Evolutionary conservation across 1,139 yeast species (phyloP).

Genomic region (Pichia sp.): DNA sequence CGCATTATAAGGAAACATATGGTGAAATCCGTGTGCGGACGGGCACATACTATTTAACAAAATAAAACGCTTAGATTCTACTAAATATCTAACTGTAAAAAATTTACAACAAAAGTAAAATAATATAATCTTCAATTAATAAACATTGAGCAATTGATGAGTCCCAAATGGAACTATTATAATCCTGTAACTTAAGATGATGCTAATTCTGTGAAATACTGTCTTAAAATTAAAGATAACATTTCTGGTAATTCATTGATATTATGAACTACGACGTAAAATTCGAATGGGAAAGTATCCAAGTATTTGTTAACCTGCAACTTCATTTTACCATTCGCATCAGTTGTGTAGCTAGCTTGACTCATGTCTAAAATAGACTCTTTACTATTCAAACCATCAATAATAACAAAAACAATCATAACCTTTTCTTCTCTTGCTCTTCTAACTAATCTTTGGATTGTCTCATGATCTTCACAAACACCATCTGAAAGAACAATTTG

Average conservation of each 20-base stretch:
- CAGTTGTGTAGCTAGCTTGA: conserved; percentile 75
- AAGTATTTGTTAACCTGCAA: conserved; percentile 77
- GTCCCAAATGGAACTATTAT: no score
- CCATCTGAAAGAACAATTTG: conserved; percentile 94
- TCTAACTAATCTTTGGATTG: conserved; percentile 74
- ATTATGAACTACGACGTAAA: conserved; percentile 87
- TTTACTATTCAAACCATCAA: conserved; percentile 78
- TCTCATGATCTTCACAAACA: conserved; percentile 89
- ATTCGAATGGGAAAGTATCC: conserved; percentile 95
- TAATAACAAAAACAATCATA: conserved; percentile 91
- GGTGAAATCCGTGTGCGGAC: no score
- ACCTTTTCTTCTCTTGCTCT: conserved; percentile 87
- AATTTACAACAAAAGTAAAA: not conserved
- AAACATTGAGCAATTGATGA: not conserved
- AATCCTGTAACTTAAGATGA: conserved; percentile 9
- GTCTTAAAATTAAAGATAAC: conserved; percentile 82
- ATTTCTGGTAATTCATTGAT: conserved; percentile 87
- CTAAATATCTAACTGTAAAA: not conserved
- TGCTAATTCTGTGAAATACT: conserved; percentile 74
- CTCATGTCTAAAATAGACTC: conserved; percentile 93
- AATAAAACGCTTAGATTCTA: no score
- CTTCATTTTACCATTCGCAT: conserved; percentile 60
- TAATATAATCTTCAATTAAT: conserved; percentile 1
- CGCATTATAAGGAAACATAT: no score
- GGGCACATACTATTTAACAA: no score